Evolutionary conservation across 192 early-diverging fungal species (phyloP).

Genomic region (Rhizoclosmatium globosum): DNA sequence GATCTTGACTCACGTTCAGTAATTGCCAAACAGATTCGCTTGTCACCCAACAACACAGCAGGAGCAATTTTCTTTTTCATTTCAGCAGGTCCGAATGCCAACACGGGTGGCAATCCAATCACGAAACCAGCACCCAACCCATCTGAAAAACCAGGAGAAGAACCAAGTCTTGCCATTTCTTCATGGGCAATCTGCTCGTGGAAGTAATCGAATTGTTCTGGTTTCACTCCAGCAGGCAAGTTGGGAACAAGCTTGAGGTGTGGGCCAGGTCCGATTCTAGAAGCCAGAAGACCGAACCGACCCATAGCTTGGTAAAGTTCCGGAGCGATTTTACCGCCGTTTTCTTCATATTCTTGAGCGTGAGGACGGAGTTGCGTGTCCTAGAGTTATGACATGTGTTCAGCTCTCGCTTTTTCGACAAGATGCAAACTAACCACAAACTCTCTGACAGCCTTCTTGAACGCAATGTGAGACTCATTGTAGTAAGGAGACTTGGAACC

Average conservation of each 20-base stretch:
- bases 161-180: constrained; percentile 45
- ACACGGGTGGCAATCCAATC: constrained; percentile 54
- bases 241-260: constrained; percentile 52
- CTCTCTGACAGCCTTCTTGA: constrained; percentile 48
- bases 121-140: constrained; percentile 43
- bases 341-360: constrained; percentile 24
- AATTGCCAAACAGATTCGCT: constrained; percentile 64
- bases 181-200: constrained; percentile 59
- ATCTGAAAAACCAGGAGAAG: constrained; percentile 41
- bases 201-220: constrained; percentile 65
- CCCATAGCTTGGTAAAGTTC: constrained; percentile 54
- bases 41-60: constrained; percentile 53
- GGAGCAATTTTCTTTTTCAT: constrained; percentile 53
- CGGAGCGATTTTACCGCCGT: constrained; percentile 23
- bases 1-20: constrained; percentile 44
- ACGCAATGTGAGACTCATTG: constrained; percentile 51
- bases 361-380: constrained; percentile 7
- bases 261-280: constrained; percentile 54
- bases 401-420: neutral
- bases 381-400: neutral
- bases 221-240: constrained; percentile 55
- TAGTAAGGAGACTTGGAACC: constrained; percentile 53
- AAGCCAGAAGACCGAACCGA: constrained; percentile 48
- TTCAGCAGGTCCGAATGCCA: constrained; percentile 48
- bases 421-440: constrained; percentile 37